phyloP scores from a whole-genome alignment of 2,329 filamentous ascomycete species.

The Dothistroma pini region DNA sequence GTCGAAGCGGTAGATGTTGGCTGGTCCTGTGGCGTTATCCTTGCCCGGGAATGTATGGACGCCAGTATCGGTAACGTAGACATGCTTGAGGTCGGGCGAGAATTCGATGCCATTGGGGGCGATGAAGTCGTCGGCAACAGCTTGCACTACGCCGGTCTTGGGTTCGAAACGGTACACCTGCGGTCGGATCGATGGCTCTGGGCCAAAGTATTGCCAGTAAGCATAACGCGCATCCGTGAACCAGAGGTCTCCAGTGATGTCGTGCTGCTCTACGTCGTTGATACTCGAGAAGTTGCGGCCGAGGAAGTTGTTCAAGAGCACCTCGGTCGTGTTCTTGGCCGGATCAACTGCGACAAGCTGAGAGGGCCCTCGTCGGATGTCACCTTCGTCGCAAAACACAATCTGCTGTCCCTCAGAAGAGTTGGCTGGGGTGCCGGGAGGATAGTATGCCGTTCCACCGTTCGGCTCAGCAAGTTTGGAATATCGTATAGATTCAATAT shows the following conservation, averaged over 20 bases:
- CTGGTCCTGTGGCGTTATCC: conserved; percentile 39
- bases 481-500: conserved; percentile 30
- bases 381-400: conserved; percentile 35
- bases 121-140: conserved; percentile 56
- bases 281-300: conserved; percentile 60
- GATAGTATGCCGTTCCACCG: conserved; percentile 33
- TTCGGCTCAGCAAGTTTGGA: conserved; percentile 30
- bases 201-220: conserved; percentile 44
- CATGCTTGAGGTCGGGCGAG: conserved; percentile 49
- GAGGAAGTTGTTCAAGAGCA: conserved; percentile 56
- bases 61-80: conserved; percentile 58
- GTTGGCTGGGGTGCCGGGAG: conserved; percentile 28
- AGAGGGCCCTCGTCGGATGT: conserved; percentile 24
- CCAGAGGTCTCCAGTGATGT: conserved; percentile 54
- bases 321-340: conserved; percentile 25
- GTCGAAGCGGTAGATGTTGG: conserved; percentile 44
- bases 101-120: conserved; percentile 58
- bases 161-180: conserved; percentile 59
- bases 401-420: conserved; percentile 33
- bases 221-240: conserved; percentile 54
- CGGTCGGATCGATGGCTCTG: conserved; percentile 49
- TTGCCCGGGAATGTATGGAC: conserved; percentile 24
- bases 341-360: conserved; percentile 31
- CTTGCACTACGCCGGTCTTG: conserved; percentile 50
- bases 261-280: conserved; percentile 56